phyloP scores from a whole-genome alignment of 768 basidiomycete species.

The Exidia glandulosa region DNA sequence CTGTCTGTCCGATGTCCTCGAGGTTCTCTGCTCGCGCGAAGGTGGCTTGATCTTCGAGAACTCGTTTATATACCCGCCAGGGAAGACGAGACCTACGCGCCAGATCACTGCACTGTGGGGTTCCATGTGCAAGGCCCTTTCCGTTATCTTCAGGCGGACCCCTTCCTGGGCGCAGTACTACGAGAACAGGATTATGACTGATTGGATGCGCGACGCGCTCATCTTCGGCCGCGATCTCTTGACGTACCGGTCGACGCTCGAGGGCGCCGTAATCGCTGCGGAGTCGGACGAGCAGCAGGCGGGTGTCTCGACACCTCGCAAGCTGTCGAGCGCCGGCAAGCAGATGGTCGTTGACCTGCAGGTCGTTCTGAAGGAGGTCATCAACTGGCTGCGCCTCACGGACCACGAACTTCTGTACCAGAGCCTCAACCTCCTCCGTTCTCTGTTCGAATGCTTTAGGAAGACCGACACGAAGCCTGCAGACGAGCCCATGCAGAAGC shows the following conservation, averaged over 20 bases:
- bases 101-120: slow-evolving; percentile 65
- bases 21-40: slow-evolving; percentile 65
- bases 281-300: slow-evolving; percentile 14
- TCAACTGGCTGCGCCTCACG: slow-evolving; percentile 84
- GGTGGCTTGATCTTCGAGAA: slow-evolving; percentile 58
- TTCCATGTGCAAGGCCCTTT: slow-evolving; percentile 66
- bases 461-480: slow-evolving; percentile 47
- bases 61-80: slow-evolving; percentile 36
- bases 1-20: slow-evolving; percentile 86
- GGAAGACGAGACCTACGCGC: slow-evolving; percentile 30
- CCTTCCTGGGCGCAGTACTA: slow-evolving; percentile 74
- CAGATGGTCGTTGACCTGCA: slow-evolving; percentile 73
- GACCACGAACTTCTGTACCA: slow-evolving; percentile 87
- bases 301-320: slow-evolving; percentile 24
- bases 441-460: slow-evolving; percentile 66
- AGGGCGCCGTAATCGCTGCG: slow-evolving; percentile 43
- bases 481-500: slow-evolving; percentile 45
- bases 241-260: slow-evolving; percentile 69
- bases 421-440: slow-evolving; percentile 72
- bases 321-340: slow-evolving; percentile 49
- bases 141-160: slow-evolving; percentile 77
- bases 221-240: slow-evolving; percentile 86
- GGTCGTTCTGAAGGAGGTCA: slow-evolving; percentile 65
- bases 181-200: slow-evolving; percentile 74
- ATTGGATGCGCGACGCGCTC: slow-evolving; percentile 97